phyloP scores from a whole-genome alignment of 805 yeast species.

The Metschnikowia cubensis region DNA sequence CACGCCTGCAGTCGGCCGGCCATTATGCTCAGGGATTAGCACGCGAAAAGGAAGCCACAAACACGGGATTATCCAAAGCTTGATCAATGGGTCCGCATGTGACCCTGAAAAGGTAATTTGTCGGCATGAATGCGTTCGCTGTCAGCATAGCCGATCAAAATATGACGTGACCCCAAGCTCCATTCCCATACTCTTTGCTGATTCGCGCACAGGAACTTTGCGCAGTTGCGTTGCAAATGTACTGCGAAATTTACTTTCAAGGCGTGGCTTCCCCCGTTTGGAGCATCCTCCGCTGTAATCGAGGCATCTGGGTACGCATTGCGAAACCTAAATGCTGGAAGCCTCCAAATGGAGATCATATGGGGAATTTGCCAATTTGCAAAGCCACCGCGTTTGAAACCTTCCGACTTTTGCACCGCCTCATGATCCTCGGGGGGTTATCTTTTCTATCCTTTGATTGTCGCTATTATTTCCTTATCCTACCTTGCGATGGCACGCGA shows the following conservation, averaged over 20 bases:
- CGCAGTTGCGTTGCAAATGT: not conserved
- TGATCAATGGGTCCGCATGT: no score
- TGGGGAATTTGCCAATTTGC: not conserved
- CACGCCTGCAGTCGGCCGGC: slow-evolving; percentile 1
- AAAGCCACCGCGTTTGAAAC: no score
- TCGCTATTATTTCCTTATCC: not conserved
- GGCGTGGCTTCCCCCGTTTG: slow-evolving; percentile 1
- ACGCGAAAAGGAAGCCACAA: not conserved
- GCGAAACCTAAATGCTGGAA: not conserved
- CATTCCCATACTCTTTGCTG: not conserved
- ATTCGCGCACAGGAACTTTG: not conserved
- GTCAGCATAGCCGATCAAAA: not conserved
- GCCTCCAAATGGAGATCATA: not conserved
- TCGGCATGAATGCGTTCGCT: no score
- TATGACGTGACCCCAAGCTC: not conserved
- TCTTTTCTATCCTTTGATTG: not conserved
- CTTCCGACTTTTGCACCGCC: no score
- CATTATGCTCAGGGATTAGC: not conserved
- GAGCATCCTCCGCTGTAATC: not conserved
- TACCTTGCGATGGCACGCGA: not conserved
- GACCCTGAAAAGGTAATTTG: no score
- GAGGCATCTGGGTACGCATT: not conserved
- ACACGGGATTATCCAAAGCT: not conserved
- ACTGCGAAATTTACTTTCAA: not conserved
- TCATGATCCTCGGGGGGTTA: not conserved